Base-by-base conservation (phyloP, 164 flowering plant genomes). In the Euptelea pleiosperma region DNA sequence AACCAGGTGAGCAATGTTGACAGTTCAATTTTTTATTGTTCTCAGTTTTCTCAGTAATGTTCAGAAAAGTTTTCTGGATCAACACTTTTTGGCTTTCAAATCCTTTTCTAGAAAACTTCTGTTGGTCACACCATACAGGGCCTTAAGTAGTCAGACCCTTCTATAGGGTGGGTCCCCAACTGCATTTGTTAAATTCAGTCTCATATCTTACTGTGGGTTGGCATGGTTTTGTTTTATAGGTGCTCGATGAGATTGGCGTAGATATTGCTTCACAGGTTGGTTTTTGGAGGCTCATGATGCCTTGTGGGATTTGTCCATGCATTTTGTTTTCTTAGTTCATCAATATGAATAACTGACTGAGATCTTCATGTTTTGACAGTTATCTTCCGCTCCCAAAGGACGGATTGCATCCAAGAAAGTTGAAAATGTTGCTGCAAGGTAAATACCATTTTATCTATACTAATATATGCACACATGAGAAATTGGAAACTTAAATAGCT, bases 231-330 rank as follows among this genome's bases (percentile, higher is more conserved):
- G 10, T 43, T 34, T n/a, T 70, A 18, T 44, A 88, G 92, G 96
- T 89, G 36, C 91, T 89, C 33, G 96, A 89, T 76, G 96, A 89
- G 77, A 89, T 89, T 70, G 96, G 96, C 29, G 96, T 89, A 25
- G 91, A 85, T 70, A 82, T 89, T 67, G 96, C 96, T 53, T 89
- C 96, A 43, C 96, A 89, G 96, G 96, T 89, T 63, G 21, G 82
- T 71, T 26, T 51, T 51, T 34, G 19, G 21, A 8, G 14, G 33
- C 42, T 47, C 1, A 41, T 48, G 5, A 42, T 26, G 21, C 39
- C 28, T 39, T 41, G 31, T 39, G 7, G 59, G n/a, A 36, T 33
- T 49, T 47, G 42, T 28, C 22, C 8, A 18, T 11, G 2, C 18
- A 15, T 44, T 28, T 18, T 21, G 28, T 34, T 12, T 59, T 29